Percentiles rank a stretch among this genome's conserved stretches.
Evolutionary conservation across 1,284 basidiomycete genomes (phyloP).

Genomic region (Ustilago hordei): DNA sequence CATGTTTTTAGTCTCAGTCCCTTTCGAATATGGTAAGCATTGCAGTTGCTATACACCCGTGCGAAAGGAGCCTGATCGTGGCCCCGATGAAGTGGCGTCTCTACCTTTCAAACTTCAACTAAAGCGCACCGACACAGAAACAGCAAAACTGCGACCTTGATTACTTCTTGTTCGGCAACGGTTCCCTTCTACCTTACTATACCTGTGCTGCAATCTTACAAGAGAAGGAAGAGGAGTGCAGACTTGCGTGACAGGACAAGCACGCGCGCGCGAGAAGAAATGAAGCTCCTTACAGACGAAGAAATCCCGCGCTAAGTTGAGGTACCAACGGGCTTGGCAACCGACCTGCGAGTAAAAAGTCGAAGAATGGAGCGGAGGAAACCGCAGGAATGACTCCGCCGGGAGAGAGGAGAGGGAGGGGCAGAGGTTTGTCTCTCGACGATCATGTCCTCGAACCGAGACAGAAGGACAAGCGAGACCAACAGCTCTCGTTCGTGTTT

Average conservation of each 20-base stretch:
- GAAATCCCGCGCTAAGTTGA: not conserved
- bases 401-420: no score
- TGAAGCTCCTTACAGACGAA: slow-evolving; percentile 4
- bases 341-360: not conserved
- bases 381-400: not conserved
- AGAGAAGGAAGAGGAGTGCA: not conserved
- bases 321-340: slow-evolving; percentile 8
- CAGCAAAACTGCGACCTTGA: not conserved
- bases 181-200: not conserved
- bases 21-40: no score
- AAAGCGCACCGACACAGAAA: not conserved
- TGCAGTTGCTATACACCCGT: no score
- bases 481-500: not conserved
- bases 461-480: not conserved
- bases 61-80: no score
- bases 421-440: not conserved
- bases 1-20: no score
- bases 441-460: not conserved
- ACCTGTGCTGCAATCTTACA: not conserved
- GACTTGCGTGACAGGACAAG: not conserved
- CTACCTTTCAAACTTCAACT: no score
- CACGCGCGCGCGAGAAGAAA: not conserved
- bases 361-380: not conserved
- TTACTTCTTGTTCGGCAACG: not conserved
- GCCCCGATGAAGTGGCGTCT: no score